These are phyloP conservation scores for Begonia masoniana DNA, from an alignment of 306 rosid species.

Conservation along the genomic window DNA sequence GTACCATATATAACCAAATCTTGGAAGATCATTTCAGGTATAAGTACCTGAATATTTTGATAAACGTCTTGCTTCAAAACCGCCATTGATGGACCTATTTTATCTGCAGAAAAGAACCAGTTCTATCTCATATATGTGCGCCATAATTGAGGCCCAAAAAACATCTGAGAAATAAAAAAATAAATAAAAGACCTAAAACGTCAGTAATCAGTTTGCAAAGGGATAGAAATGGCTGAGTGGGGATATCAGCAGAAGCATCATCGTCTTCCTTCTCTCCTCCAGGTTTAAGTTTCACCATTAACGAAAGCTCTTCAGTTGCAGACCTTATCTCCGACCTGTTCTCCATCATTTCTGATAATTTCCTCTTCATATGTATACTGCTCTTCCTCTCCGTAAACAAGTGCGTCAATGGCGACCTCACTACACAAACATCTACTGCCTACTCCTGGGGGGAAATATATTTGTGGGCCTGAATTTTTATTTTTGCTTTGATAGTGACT, in stretches of 20 bases:
- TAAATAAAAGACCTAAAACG: constrained; percentile 38
- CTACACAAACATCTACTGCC: not conserved
- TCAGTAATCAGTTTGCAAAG: constrained; percentile 38
- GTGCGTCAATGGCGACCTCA: no score
- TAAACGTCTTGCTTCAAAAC: constrained; percentile 59
- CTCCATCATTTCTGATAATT: constrained; percentile 38
- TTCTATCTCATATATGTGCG: not conserved
- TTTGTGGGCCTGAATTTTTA: not conserved
- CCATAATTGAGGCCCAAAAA: no score
- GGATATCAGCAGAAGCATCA: constrained; percentile 15
- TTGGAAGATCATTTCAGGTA: not conserved
- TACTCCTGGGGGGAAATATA: not conserved
- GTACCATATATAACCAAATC: not conserved
- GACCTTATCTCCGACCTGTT: constrained; percentile 40
- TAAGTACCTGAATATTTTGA: constrained; percentile 54
- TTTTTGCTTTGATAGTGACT: not conserved
- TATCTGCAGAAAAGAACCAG: constrained; percentile 37
- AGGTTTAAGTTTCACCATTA: constrained; percentile 24
- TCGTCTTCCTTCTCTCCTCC: constrained; percentile 13
- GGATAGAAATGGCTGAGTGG: constrained; percentile 48
- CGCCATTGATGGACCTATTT: constrained; percentile 73
- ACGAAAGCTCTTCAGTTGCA: constrained; percentile 48
- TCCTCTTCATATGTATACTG: constrained; percentile 16
- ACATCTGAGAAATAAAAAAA: not conserved
- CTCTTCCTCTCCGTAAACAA: not conserved